Percentiles rank a stretch among this genome's conserved stretches.
Conservation (phyloP, 2,329 filamentous ascomycete genomes). For the Verticillium klebahnii region DNA sequence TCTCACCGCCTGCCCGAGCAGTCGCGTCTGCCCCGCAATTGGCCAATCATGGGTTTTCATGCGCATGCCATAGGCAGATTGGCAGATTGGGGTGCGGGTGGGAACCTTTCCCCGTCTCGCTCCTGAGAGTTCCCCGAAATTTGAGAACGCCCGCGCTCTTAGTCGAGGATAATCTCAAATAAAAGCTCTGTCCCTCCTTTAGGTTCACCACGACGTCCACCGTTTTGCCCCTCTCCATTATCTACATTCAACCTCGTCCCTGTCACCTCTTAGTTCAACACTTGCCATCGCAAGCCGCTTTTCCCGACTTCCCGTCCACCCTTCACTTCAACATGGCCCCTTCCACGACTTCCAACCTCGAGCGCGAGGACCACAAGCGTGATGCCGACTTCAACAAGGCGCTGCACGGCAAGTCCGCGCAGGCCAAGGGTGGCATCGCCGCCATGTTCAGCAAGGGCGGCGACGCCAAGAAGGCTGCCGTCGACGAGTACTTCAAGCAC, state of each 20-base stretch:
- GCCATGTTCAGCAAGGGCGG: conserved; percentile 77
- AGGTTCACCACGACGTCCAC: not conserved
- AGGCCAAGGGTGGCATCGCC: conserved; percentile 66
- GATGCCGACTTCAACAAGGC: conserved; percentile 90
- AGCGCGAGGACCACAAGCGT: conserved; percentile 76
- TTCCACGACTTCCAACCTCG: conserved; percentile 48
- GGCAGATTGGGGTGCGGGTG: not conserved
- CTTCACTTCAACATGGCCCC: conserved; percentile 37
- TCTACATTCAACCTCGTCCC: conserved; percentile 3
- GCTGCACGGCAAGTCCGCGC: conserved; percentile 70
- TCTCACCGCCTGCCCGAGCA: not conserved
- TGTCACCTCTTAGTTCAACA: not conserved
- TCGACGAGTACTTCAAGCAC: conserved; percentile 87
- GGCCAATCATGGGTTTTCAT: not conserved
- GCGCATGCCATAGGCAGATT: not conserved
- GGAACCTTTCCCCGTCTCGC: not conserved
- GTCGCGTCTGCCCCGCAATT: not conserved
- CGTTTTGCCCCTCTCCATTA: conserved; percentile 3
- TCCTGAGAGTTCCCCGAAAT: conserved; percentile 1
- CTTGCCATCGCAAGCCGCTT: conserved; percentile 5
- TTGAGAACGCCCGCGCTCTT: not conserved
- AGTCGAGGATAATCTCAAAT: not conserved
- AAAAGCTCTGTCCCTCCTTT: not conserved
- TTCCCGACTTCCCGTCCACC: conserved; percentile 6
- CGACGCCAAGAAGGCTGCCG: conserved; percentile 66